Conservation (phyloP, 768 basidiomycete genomes). For the Russula foetens region DNA sequence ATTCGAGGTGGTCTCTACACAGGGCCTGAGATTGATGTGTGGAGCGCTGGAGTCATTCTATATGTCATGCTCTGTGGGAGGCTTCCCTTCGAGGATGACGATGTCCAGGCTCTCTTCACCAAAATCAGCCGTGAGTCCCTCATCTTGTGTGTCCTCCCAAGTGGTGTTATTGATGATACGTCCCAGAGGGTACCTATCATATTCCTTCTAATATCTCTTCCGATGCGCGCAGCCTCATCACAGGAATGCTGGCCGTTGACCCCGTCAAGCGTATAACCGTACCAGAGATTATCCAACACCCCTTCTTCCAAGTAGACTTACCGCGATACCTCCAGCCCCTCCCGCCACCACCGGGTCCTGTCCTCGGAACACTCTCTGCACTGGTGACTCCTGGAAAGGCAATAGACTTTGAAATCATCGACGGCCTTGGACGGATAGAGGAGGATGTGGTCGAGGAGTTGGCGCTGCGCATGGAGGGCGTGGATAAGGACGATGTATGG, state of each 20-base stretch:
- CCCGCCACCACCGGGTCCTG: slow-evolving; percentile 68
- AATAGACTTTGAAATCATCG: slow-evolving; percentile 79
- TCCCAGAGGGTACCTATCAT: slow-evolving; percentile 78
- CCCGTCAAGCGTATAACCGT: slow-evolving; percentile 93
- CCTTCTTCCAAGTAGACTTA: slow-evolving; percentile 84
- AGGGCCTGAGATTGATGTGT: slow-evolving; percentile 97
- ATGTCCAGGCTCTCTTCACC: slow-evolving; percentile 85
- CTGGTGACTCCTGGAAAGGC: slow-evolving; percentile 59
- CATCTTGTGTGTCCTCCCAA: neutral
- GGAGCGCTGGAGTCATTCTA: slow-evolving; percentile 98
- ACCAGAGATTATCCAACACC: slow-evolving; percentile 81
- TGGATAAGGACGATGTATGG: slow-evolving; percentile 83
- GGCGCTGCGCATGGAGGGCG: slow-evolving; percentile 57
- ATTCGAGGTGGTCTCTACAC: slow-evolving; percentile 93
- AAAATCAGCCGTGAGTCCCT: slow-evolving; percentile 79
- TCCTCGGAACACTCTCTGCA: slow-evolving; percentile 64
- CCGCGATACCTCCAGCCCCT: slow-evolving; percentile 81
- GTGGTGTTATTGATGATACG: neutral
- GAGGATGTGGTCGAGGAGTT: slow-evolving; percentile 86
- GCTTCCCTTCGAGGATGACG: slow-evolving; percentile 95
- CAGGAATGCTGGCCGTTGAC: slow-evolving; percentile 87
- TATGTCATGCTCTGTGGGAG: slow-evolving; percentile 96
- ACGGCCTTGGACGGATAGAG: slow-evolving; percentile 86
- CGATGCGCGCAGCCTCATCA: slow-evolving; percentile 74
- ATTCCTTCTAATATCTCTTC: slow-evolving; percentile 73